Evolutionary conservation across 495 filamentous ascomycete genomes (phyloP), one percentile per base, ranked within the genome.

Genomic region (Glarea lozoyensis): DNA sequence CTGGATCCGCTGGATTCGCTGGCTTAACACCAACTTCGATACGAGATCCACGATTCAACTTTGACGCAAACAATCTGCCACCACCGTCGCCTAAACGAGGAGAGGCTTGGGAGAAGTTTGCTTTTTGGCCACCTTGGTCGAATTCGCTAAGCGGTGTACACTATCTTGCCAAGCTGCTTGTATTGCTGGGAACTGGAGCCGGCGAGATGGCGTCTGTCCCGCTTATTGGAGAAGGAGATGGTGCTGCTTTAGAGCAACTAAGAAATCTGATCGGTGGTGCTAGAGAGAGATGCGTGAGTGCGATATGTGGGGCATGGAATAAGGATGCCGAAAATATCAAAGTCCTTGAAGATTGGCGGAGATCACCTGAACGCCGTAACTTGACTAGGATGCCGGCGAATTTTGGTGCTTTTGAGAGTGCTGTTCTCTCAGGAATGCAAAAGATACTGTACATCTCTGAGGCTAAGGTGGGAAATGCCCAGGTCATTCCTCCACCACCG

Each of bases 61-160:
- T 93, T 43, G 84, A 90, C 56, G 67, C 77, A 0, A 82, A 76
- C 47, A 86, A 87, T 42, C 63, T 81, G 2, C 86, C 86, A 4
- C 81, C 86, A n/a, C 76, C 79, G 1, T 84, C 79, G 1, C 84
- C 86, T 1, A 81, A 68, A 49, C 68, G 70, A 24, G 88, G 86
- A 23, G 86, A 94, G 54, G 50, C 81, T 4, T 88, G 88, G 85
- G 93, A 97, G 60, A 89, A 84, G 34, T 96, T 82, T 64, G 90
- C 92, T 1, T 98, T 98, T 62, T 95, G 93, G 86, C 88, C 93
- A 1, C 92, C 92, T 0, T 81, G 82, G 52, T 82, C 88, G 4
- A 97, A 95, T 55, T 88, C 88, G 0, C 61, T 98, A 12, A 86
- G 88, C 48, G 89, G 82, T 7, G 81, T 88, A 5, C 75, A 93